Base-by-base conservation (phyloP, 1,139 yeast genomes). In the Casaregolazyma lundiana region DNA sequence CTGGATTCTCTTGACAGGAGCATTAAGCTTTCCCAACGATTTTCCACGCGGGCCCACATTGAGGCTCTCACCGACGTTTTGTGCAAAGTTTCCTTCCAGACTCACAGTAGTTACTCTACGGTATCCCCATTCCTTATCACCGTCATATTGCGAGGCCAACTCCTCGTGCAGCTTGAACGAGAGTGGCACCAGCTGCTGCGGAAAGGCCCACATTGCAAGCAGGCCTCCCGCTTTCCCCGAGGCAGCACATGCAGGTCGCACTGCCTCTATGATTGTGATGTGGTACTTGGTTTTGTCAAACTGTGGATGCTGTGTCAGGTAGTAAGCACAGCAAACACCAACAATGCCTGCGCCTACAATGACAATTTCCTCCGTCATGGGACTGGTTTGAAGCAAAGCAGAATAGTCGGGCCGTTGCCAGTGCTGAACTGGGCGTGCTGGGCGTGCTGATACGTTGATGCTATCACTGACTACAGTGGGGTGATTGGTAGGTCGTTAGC, bases 141-240 rank as follows among this genome's bases (percentile, higher is more conserved):
- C 98, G 57, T 82, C 76, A 64, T 80, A 86, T 64, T 80, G 75
- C 52, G 83, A 81, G 6, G 95, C 78, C 45, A 92, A 73, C 51
- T 89, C 84, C 59, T 85, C 89, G 68, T 92, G 98, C 52, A 92
- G 73, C 53, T 78, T 77, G 67, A 89, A 92, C 40, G 95, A 84
- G 48, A 92, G 72, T 0, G 96, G 95, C 4, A 90, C 97, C 46
- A 92, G 80, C 64, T 88, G 96, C 59, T 85, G 90, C 1, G 98
- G 98, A 64, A 92, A 92, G 0, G 97, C 97, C 95, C 97, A 89
- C 37, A 86, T 74, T 0, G 97, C 97, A 47, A 92, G 68, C 43
- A 92, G 71, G 0, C 98, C 98, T 35, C 98, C 98, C 2, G 98
- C 98, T 60, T 92, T 92, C 47, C 98, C 98, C 35, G 90, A 80